Evolutionary conservation across 2,329 filamentous ascomycete species (phyloP).

Genomic region (Canariomyces notabilis): DNA sequence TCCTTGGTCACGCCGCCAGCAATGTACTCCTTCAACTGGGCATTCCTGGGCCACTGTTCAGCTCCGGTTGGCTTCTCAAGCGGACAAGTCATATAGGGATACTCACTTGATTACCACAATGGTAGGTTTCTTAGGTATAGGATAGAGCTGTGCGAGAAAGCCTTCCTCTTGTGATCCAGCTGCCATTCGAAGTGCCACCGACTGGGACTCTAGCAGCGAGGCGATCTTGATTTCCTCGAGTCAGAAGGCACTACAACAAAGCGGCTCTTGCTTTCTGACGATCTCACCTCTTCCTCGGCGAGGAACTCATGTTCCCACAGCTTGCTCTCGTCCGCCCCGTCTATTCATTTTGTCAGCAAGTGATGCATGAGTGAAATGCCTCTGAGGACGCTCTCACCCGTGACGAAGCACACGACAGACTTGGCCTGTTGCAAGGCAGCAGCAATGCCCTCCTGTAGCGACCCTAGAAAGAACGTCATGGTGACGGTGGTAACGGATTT

Average conservation of each 20-base stretch:
- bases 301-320: slow-evolving; percentile 70
- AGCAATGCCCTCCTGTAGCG: slow-evolving; percentile 74
- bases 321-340: slow-evolving; percentile 63
- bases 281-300: slow-evolving; percentile 48
- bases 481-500: slow-evolving; percentile 10
- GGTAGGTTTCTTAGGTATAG: slow-evolving; percentile 71
- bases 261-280: neutral
- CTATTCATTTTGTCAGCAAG: slow-evolving; percentile 39
- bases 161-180: slow-evolving; percentile 75
- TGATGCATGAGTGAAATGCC: neutral
- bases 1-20: slow-evolving; percentile 58
- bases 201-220: slow-evolving; percentile 52
- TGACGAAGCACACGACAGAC: slow-evolving; percentile 78
- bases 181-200: slow-evolving; percentile 64
- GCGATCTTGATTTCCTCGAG: slow-evolving; percentile 40
- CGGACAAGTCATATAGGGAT: neutral
- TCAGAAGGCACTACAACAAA: slow-evolving; percentile 7
- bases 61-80: neutral
- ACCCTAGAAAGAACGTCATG: slow-evolving; percentile 75
- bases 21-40: slow-evolving; percentile 72
- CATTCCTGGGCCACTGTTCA: slow-evolving; percentile 49
- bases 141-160: slow-evolving; percentile 77
- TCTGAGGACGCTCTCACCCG: slow-evolving; percentile 52
- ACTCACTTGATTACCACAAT: slow-evolving; percentile 70
- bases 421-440: slow-evolving; percentile 70